Conservation (phyloP, 2,329 filamentous ascomycete genomes). For the Rutstroemia sp. region DNA sequence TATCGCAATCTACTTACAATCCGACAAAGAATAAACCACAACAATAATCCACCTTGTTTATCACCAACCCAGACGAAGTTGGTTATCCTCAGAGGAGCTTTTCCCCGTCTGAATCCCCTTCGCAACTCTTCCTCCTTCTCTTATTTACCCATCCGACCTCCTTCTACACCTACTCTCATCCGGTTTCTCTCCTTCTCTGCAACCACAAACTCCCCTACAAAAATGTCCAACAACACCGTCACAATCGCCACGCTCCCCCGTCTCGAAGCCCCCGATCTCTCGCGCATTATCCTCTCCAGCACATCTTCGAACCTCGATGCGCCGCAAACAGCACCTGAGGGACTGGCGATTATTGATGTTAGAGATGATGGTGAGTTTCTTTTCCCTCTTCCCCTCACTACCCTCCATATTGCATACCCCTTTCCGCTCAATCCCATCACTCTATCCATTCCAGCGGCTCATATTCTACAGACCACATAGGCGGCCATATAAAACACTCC, state of each 20-base stretch:
- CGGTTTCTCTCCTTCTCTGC: background rate
- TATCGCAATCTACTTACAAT: no score
- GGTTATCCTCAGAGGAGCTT: no score
- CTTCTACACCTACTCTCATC: background rate
- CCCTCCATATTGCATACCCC: no score
- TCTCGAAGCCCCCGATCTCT: constrained; percentile 24
- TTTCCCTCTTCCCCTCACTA: background rate
- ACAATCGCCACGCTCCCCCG: constrained; percentile 25
- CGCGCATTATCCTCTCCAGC: constrained; percentile 23
- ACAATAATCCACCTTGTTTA: no score
- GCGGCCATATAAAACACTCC: constrained; percentile 77
- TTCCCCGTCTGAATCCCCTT: background rate
- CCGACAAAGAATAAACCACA: no score
- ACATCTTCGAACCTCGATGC: constrained; percentile 22
- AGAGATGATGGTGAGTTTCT: constrained; percentile 63
- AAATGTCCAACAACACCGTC: constrained; percentile 15
- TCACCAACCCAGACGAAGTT: no score
- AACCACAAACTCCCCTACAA: background rate
- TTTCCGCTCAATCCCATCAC: background rate
- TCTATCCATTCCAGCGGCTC: background rate
- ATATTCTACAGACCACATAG: constrained; percentile 81
- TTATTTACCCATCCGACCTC: background rate
- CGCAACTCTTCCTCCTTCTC: background rate
- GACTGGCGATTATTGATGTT: constrained; percentile 76
- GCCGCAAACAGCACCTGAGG: constrained; percentile 10